A percentile compares a stretch with the other conserved stretches of the same genome.
phyloP scores from a whole-genome alignment of 2,329 filamentous ascomycete species.

The Ilyonectria destructans region DNA sequence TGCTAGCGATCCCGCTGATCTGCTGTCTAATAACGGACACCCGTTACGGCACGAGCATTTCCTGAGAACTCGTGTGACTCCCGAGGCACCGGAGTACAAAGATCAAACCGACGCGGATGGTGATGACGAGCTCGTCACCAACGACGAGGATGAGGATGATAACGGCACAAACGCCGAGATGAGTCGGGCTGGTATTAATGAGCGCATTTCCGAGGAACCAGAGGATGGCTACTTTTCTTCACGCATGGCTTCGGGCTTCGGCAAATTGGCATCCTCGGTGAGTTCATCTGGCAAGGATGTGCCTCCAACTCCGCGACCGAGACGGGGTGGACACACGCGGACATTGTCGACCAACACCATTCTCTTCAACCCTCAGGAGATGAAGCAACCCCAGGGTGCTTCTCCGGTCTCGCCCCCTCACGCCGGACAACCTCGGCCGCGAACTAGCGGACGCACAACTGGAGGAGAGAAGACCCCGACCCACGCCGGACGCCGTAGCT shows the following conservation, averaged over 20 bases:
- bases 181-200: slow-evolving; percentile 49
- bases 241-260: slow-evolving; percentile 62
- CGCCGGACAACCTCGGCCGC: slow-evolving; percentile 52
- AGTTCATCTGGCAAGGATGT: slow-evolving; percentile 50
- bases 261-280: slow-evolving; percentile 55
- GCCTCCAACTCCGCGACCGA: slow-evolving; percentile 54
- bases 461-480: slow-evolving; percentile 57
- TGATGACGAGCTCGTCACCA: slow-evolving; percentile 90
- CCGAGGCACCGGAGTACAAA: slow-evolving; percentile 60
- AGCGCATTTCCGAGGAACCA: slow-evolving; percentile 53
- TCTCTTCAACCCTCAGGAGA: slow-evolving; percentile 80
- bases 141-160: slow-evolving; percentile 80
- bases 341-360: slow-evolving; percentile 89
- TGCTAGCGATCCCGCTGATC: slow-evolving; percentile 76
- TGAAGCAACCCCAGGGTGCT: slow-evolving; percentile 56
- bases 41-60: slow-evolving; percentile 44
- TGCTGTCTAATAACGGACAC: slow-evolving; percentile 69
- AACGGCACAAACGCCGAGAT: slow-evolving; percentile 62
- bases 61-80: slow-evolving; percentile 59
- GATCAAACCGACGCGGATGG: slow-evolving; percentile 87
- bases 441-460: slow-evolving; percentile 55
- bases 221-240: slow-evolving; percentile 72
- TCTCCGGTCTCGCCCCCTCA: slow-evolving; percentile 62
- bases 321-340: slow-evolving; percentile 73
- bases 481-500: slow-evolving; percentile 56